phyloP scores from a whole-genome alignment of 164 flowering plant species.

The Vitis amurensis region DNA sequence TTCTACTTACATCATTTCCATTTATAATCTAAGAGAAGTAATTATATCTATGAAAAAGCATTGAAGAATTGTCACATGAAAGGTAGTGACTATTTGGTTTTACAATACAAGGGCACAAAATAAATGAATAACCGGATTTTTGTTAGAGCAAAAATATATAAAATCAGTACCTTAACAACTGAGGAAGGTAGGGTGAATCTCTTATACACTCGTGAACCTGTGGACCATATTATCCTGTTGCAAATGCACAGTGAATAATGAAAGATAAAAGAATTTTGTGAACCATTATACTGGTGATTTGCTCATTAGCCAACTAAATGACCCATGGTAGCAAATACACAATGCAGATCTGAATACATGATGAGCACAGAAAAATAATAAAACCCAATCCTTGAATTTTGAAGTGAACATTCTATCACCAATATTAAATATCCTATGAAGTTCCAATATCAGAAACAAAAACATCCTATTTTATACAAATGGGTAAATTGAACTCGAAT shows the following conservation, averaged over 20 bases:
- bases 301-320: no score
- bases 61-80: not conserved
- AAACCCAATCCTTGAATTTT: not conserved
- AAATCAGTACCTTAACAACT: constrained; percentile 57
- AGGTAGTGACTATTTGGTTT: not conserved
- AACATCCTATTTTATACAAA: no score
- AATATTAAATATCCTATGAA: no score
- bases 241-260: not conserved
- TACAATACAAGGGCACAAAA: not conserved
- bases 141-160: not conserved
- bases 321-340: no score
- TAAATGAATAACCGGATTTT: not conserved
- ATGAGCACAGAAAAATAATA: not conserved
- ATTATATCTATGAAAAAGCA: no score
- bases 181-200: constrained; percentile 67
- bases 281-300: no score
- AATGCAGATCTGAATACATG: not conserved
- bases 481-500: no score
- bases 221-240: constrained; percentile 79
- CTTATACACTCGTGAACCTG: constrained; percentile 72
- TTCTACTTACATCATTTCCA: no score
- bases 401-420: no score
- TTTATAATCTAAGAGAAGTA: no score
- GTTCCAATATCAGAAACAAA: no score
- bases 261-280: no score